Evolutionary conservation across 495 filamentous ascomycete species (phyloP).

Genomic region (Oidiodendron maius): DNA sequence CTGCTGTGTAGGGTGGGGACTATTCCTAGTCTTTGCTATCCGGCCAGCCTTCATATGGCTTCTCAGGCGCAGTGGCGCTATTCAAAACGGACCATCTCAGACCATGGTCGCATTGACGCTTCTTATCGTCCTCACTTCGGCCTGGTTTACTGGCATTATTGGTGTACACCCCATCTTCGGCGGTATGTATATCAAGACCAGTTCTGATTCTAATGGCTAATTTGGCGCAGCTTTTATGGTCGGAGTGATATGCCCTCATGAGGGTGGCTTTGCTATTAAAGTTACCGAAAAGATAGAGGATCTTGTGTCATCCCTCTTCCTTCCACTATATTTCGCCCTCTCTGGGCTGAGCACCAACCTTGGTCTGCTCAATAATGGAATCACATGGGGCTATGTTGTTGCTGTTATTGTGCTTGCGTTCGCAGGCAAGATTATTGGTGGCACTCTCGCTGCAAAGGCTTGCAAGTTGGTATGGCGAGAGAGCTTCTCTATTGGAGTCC

Average conservation of each 20-base stretch:
- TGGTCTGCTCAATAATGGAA: slow-evolving; percentile 74
- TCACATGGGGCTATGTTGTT: slow-evolving; percentile 89
- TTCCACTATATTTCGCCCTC: slow-evolving; percentile 92
- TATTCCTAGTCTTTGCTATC: slow-evolving; percentile 72
- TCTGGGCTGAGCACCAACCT: slow-evolving; percentile 88
- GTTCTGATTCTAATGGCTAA: no score
- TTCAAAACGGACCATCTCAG: slow-evolving; percentile 90
- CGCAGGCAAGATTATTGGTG: slow-evolving; percentile 77
- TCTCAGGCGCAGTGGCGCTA: slow-evolving; percentile 63
- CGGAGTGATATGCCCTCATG: slow-evolving; percentile 89
- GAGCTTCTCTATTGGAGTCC: slow-evolving; percentile 79
- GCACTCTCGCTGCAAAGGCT: slow-evolving; percentile 68
- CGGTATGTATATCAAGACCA: slow-evolving; percentile 8
- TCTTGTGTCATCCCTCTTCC: slow-evolving; percentile 78
- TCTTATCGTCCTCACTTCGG: slow-evolving; percentile 68
- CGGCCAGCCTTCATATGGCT: slow-evolving; percentile 74
- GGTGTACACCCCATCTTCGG: slow-evolving; percentile 87
- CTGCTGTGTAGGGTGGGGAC: slow-evolving; percentile 64
- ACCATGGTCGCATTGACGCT: slow-evolving; percentile 78
- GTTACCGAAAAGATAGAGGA: slow-evolving; percentile 96
- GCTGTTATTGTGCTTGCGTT: slow-evolving; percentile 82
- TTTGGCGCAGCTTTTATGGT: slow-evolving; percentile 73
- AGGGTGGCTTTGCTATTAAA: slow-evolving; percentile 91
- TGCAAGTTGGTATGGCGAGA: slow-evolving; percentile 89
- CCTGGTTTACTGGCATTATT: slow-evolving; percentile 96